Evolutionary conservation across 2,329 filamentous ascomycete genomes (phyloP).

Genomic region (Onygenales sp.): DNA sequence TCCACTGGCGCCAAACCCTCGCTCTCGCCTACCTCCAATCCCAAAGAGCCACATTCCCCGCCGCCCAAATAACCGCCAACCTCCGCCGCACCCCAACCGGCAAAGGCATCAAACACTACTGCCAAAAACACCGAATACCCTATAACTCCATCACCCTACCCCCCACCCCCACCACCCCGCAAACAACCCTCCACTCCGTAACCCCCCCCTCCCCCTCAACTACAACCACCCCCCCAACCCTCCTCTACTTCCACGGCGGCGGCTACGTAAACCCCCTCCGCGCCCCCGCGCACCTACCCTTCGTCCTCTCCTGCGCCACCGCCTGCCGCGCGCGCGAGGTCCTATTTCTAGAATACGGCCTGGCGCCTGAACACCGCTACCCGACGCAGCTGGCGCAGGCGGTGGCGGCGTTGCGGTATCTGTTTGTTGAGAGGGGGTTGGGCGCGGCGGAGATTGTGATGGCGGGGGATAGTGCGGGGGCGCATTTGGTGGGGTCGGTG

Average conservation of each 20-base stretch:
- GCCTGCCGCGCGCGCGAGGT: not conserved
- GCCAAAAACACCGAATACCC: not conserved
- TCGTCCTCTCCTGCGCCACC: not conserved
- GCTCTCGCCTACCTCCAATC: not conserved
- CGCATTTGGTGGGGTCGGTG: not conserved
- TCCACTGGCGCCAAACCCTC: not conserved
- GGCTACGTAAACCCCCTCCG: not conserved
- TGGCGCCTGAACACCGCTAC: not conserved
- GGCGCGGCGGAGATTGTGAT: not conserved
- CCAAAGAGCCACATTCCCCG: not conserved
- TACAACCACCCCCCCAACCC: not conserved
- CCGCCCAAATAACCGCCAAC: not conserved
- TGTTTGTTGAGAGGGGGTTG: not conserved
- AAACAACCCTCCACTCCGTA: not conserved
- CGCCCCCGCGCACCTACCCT: not conserved
- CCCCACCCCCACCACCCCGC: not conserved
- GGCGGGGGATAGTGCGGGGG: not conserved
- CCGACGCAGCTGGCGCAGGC: not conserved
- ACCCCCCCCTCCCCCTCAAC: not conserved
- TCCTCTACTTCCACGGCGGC: conserved; percentile 1
- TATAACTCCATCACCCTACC: not conserved
- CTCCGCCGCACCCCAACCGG: not conserved
- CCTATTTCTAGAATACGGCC: not conserved
- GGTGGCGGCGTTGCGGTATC: not conserved
- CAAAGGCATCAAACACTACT: not conserved